Evolutionary conservation across 805 yeast species (phyloP).

Genomic region (Candida tammaniensis): DNA sequence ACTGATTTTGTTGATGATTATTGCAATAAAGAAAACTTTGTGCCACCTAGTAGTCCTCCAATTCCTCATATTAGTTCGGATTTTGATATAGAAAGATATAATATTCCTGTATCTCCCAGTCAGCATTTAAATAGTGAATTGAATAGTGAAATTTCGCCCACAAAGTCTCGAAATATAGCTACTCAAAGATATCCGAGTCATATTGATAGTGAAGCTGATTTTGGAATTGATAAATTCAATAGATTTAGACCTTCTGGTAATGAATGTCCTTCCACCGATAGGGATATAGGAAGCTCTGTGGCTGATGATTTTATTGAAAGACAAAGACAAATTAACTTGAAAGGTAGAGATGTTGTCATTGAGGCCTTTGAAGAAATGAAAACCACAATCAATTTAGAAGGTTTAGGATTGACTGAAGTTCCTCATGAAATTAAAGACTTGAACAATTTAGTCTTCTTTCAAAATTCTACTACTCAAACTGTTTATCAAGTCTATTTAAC

Average conservation of each 20-base stretch:
- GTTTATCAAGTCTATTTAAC: conserved; percentile 50
- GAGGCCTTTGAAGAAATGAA: conserved; percentile 47
- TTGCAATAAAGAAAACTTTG: conserved; percentile 2
- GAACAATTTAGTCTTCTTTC: conserved; percentile 49
- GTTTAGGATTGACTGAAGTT: conserved; percentile 43
- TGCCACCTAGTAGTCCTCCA: conserved; percentile 41
- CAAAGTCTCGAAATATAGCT: conserved; percentile 1
- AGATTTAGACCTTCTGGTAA: conserved; percentile 30
- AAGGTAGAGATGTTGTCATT: conserved; percentile 42
- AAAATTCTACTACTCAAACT: conserved; percentile 11
- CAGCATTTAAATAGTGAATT: conserved; percentile 11
- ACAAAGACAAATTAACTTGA: conserved; percentile 15
- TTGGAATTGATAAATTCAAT: conserved; percentile 51
- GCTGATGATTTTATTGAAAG: conserved; percentile 22
- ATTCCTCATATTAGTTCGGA: conserved; percentile 30
- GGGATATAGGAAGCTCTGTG: conserved; percentile 19
- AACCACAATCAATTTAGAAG: conserved; percentile 46
- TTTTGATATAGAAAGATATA: conserved; percentile 18
- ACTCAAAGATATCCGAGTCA: background rate
- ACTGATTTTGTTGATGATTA: conserved; percentile 10
- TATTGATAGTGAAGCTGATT: conserved; percentile 34
- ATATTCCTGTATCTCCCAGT: conserved; percentile 15
- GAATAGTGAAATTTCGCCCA: conserved; percentile 2
- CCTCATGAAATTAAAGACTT: conserved; percentile 62
- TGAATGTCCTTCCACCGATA: conserved; percentile 32